A percentile compares a stretch with the other conserved stretches of the same genome.
phyloP scores from a whole-genome alignment of 2,329 filamentous ascomycete genomes.

The Xylaria sp. region DNA sequence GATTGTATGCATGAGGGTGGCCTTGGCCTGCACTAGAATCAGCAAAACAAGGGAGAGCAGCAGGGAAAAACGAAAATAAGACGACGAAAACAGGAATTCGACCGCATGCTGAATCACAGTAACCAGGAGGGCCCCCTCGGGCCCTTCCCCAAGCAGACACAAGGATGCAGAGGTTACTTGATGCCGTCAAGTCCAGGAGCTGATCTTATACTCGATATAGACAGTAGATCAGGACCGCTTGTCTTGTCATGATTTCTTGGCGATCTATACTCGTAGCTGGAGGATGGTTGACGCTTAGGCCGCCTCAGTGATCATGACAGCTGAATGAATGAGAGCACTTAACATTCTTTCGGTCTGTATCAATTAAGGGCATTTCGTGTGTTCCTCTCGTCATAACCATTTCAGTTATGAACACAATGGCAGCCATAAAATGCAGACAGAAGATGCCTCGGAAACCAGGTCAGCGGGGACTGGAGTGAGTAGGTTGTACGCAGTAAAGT shows the following conservation, averaged over 20 bases:
- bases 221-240: not conserved
- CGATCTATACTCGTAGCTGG: not conserved
- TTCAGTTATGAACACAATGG: not conserved
- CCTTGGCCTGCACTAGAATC: not conserved
- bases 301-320: too few species aligned
- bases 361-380: not conserved
- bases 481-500: not conserved
- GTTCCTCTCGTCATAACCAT: not conserved
- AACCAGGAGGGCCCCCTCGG: not conserved
- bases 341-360: not conserved
- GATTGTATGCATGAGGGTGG: slow-evolving; percentile 20
- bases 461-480: not conserved
- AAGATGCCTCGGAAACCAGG: not conserved
- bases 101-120: not conserved
- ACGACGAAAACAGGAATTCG: slow-evolving; percentile 24
- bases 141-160: not conserved
- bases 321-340: not conserved
- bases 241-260: slow-evolving; percentile 1
- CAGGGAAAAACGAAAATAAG: not conserved
- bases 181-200: not conserved
- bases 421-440: not conserved
- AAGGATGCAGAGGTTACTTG: too few species aligned
- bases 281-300: too few species aligned
- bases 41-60: not conserved
- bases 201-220: not conserved